These are phyloP conservation scores for Nicotiana noctiflora DNA, from an alignment of 257 asterid genomes.

Conservation along the genomic window DNA sequence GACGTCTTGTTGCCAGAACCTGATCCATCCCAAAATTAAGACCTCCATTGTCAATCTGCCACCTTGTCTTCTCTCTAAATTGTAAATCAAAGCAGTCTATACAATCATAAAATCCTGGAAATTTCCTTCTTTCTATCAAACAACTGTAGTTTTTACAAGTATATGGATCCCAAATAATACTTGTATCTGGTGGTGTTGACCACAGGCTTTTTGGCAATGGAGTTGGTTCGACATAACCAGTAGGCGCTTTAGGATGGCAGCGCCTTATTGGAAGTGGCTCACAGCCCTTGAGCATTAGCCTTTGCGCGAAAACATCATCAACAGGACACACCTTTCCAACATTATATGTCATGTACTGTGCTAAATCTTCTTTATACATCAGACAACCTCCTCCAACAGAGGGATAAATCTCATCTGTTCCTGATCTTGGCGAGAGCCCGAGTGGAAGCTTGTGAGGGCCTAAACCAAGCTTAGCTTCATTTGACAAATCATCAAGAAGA, in stretches of 20 bases:
- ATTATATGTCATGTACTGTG: constrained; percentile 30
- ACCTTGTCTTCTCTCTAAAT: constrained; percentile 44
- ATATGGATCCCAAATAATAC: constrained; percentile 52
- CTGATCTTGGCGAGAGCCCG: constrained; percentile 28
- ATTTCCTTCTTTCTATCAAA: constrained; percentile 23
- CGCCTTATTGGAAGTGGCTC: constrained; percentile 54
- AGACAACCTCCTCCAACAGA: constrained; percentile 47
- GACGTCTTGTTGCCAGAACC: constrained; percentile 23
- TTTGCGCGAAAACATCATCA: constrained; percentile 43
- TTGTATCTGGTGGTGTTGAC: constrained; percentile 41
- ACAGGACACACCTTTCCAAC: constrained; percentile 41
- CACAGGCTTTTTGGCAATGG: constrained; percentile 43
- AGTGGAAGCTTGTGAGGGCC: constrained; percentile 51
- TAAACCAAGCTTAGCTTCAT: constrained; percentile 36
- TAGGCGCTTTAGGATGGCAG: constrained; percentile 51
- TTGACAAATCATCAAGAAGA: constrained; percentile 11
- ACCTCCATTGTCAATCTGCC: constrained; percentile 44
- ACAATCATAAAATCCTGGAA: constrained; percentile 39
- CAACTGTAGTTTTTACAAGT: constrained; percentile 50
- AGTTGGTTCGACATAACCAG: constrained; percentile 30
- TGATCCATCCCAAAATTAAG: constrained; percentile 41
- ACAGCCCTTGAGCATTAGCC: constrained; percentile 45
- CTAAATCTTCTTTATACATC: constrained; percentile 29
- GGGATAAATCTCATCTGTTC: constrained; percentile 30
- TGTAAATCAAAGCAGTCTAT: constrained; percentile 46